phyloP scores from a whole-genome alignment of 331 rosid species.

The Cydonia oblonga region DNA sequence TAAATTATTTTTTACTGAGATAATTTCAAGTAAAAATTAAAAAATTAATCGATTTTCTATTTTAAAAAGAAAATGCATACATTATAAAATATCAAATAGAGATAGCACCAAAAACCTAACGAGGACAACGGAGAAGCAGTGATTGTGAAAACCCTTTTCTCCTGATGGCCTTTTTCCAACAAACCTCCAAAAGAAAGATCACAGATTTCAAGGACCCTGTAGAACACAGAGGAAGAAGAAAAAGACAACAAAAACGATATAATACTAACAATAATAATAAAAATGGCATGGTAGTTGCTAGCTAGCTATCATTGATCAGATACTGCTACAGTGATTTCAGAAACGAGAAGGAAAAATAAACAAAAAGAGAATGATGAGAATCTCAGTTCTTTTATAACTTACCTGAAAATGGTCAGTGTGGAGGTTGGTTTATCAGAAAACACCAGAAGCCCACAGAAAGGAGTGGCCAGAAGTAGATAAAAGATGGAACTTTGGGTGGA shows the following conservation, averaged over 20 bases:
- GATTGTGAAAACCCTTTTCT: conserved; percentile 3
- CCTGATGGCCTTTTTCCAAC: not conserved
- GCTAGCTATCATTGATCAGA: not conserved
- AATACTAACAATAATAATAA: too few species aligned
- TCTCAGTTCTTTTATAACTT: conserved; percentile 28
- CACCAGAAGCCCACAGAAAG: conserved; percentile 13
- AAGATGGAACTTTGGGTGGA: not conserved
- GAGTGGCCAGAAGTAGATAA: not conserved
- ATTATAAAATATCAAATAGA: too few species aligned
- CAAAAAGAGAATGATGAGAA: conserved; percentile 19
- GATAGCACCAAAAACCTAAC: conserved; percentile 21
- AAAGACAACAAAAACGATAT: conserved; percentile 30
- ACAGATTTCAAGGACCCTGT: conserved; percentile 34
- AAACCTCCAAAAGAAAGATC: conserved; percentile 42
- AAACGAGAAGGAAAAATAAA: not conserved
- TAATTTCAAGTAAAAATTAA: too few species aligned
- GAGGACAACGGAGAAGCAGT: conserved; percentile 28
- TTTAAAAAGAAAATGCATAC: too few species aligned
- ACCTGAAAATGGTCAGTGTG: not conserved
- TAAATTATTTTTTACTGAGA: too few species aligned
- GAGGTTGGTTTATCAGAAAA: not conserved
- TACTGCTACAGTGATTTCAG: not conserved
- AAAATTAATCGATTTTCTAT: too few species aligned
- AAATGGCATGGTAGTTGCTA: not conserved
- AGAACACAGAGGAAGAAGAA: conserved; percentile 1